Base-by-base conservation (phyloP, 176 grass and related monocot genomes). In the Oryza punctata region DNA sequence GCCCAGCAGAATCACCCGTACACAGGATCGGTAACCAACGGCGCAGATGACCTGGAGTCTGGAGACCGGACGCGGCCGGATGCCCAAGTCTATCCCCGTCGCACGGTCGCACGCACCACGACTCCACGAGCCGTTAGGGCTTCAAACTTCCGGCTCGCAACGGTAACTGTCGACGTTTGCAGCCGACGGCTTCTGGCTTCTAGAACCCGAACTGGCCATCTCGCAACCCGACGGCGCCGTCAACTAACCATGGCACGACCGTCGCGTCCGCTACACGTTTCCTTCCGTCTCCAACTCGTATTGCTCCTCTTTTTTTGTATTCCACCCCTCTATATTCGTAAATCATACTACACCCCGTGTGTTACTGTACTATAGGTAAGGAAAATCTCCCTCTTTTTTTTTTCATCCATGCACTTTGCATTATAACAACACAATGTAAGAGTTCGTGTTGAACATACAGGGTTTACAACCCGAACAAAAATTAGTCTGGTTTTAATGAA, bases 91-190 rank as follows among this genome's bases (percentile, higher is more conserved):
- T 60, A 21, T 57, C 5, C 70, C 21, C 28, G 5, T 72, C 44
- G 21, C n/a, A 29, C 6, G 65, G 50, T 47, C 32, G 32, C 32
- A 33, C 44, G 43, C 84, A 72, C 44, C 84, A 72, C 37, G n/a
- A n/a, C n/a, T n/a, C n/a, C 44, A 7, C 18, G 69, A 82, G 63
- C 85, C 82, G 91, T 96, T 91, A 82, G 77, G 89, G 84, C 72
- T 91, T 97, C 88, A 90, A 97, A 97, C 76, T 64, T 81, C 19
- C 24, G 78, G 67, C 30, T 44, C 19, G 23, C 79, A 87, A 89
- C 84, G 79, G 82, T 81, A 90, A 94, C 75, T 40, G 70, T 66
- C 32, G 49, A 85, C 76, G 91, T 88, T 88, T 57, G 27, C 32
- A 13, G 82, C 76, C 68, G 43, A n/a, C 83, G 73, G 64, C 50